Conservation (phyloP, 1,139 yeast genomes). For the Kodamaea anthophila region DNA sequence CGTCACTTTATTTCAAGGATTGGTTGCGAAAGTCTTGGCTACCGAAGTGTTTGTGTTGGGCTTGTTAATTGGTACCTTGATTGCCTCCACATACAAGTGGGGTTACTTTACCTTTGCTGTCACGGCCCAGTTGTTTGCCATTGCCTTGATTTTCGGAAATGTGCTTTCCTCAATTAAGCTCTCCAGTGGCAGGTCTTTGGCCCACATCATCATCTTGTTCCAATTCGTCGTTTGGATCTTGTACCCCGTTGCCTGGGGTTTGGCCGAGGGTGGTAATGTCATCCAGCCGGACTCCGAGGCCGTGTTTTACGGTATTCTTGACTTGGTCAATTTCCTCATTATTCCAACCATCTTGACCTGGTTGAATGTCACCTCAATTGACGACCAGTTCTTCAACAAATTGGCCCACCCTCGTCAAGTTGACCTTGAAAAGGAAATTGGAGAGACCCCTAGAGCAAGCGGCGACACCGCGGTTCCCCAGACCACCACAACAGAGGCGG, state of each 20-base stretch:
- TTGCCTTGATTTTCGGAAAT: conserved; percentile 20
- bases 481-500: too few species aligned
- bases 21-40: conserved; percentile 31
- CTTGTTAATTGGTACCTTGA: conserved; percentile 48
- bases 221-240: conserved; percentile 37
- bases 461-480: conserved; percentile 16
- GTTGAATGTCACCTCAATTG: conserved; percentile 22
- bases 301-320: conserved; percentile 59
- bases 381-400: conserved; percentile 26
- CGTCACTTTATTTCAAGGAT: conserved; percentile 18
- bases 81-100: conserved; percentile 59
- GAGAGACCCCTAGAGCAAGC: conserved; percentile 17
- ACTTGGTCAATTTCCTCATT: conserved; percentile 39
- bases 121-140: conserved; percentile 33
- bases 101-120: conserved; percentile 48
- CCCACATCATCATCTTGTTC: conserved; percentile 25
- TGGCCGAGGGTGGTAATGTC: conserved; percentile 62
- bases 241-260: conserved; percentile 58
- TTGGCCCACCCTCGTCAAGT: conserved; percentile 4
- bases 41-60: conserved; percentile 48
- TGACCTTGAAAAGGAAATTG: conserved; percentile 18
- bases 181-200: conserved; percentile 9
- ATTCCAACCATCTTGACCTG: conserved; percentile 36
- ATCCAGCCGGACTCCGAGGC: conserved; percentile 65
- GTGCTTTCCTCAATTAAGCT: conserved; percentile 12